Evolutionary conservation across 2,329 filamentous ascomycete species (phyloP), one percentile per base, ranked within the genome.

Genomic region (Bipolaris zeicola): DNA sequence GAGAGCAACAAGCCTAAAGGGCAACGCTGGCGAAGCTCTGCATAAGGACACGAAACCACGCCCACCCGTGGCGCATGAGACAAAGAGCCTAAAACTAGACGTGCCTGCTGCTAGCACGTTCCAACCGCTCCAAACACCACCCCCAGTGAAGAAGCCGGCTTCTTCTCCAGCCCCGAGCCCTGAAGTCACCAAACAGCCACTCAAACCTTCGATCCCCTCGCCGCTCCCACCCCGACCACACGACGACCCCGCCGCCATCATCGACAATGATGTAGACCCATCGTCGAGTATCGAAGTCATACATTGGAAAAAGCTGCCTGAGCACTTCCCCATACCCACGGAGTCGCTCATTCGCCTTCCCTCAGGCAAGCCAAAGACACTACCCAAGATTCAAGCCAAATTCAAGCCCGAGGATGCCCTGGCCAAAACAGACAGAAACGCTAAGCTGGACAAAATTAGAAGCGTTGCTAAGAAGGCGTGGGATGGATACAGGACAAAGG

Each of bases 381-480:
- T 97, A 14, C 91, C 92, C 1, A 85, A 82, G 66, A 87, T 98
- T 47, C 95, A 98, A 74, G 83, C 87, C 71, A 76, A 79, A 2
- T 96, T 96, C 70, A 80, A 78, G n/a, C 72, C 80, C 18, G 92
- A 96, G 74, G 81, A 85, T 0, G 42, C 56, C 1, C 54, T 64
- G 7, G 77, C 82, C 6, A 75, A 71, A 50, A 77, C 79, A 10
- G 85, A 86, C 64, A 87, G 93, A 33, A 76, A 87, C 57, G 76
- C 84, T 49, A 87, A 90, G 55, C 83, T 89, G 55, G 80, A 81
- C 7, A 79, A 82, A 36, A 88, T 98, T 72, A 91, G 87, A 72
- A 81, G 84, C 5, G 89, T 92, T 55, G 90, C 96, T 74, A 79
- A 85, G 67, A 88, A 88, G 66, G 87, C 91, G 0, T 98, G 95